Conservation (phyloP, 2,329 filamentous ascomycete genomes). For the Ascochyta fabae region DNA sequence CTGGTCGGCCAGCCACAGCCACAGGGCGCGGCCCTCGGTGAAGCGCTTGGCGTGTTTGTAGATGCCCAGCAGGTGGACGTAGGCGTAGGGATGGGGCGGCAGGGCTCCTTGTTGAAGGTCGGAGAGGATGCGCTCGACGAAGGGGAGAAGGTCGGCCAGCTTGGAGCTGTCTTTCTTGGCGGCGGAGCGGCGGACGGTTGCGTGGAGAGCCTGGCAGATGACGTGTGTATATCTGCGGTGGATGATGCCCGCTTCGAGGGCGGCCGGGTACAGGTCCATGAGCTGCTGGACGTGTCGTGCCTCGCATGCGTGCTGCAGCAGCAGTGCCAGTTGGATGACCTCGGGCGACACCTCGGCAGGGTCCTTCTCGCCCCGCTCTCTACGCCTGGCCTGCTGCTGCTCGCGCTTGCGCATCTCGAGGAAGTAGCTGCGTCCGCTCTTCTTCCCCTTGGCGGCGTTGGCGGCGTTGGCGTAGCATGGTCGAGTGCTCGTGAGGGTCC, state of each 20-base stretch:
- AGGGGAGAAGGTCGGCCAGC: slow-evolving; percentile 26
- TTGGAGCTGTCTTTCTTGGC: slow-evolving; percentile 6
- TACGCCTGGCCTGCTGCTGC: slow-evolving; percentile 2
- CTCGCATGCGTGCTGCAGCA: slow-evolving; percentile 29
- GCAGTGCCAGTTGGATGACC: slow-evolving; percentile 4
- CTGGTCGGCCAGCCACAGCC: slow-evolving; percentile 56
- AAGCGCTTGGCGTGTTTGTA: slow-evolving; percentile 55
- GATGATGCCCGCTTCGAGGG: slow-evolving; percentile 23
- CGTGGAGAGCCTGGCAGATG: slow-evolving; percentile 49
- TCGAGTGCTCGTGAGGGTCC: slow-evolving; percentile 1
- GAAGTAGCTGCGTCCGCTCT: slow-evolving; percentile 14
- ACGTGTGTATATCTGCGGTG: slow-evolving; percentile 32
- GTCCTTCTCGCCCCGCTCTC: neutral
- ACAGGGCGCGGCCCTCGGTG: slow-evolving; percentile 51
- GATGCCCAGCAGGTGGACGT: slow-evolving; percentile 56
- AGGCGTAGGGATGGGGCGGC: slow-evolving; percentile 47
- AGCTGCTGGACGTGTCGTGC: slow-evolving; percentile 23
- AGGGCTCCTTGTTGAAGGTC: slow-evolving; percentile 49
- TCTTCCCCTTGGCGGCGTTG: slow-evolving; percentile 4
- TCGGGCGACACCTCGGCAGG: slow-evolving; percentile 1
- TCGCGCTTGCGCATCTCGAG: slow-evolving; percentile 13
- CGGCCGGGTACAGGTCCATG: slow-evolving; percentile 38
- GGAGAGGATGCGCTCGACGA: slow-evolving; percentile 49
- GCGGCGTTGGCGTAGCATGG: slow-evolving; percentile 22
- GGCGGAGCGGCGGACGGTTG: slow-evolving; percentile 33